Conservation (phyloP, 2,329 filamentous ascomycete species). For the Aspergillus carbonarius region DNA sequence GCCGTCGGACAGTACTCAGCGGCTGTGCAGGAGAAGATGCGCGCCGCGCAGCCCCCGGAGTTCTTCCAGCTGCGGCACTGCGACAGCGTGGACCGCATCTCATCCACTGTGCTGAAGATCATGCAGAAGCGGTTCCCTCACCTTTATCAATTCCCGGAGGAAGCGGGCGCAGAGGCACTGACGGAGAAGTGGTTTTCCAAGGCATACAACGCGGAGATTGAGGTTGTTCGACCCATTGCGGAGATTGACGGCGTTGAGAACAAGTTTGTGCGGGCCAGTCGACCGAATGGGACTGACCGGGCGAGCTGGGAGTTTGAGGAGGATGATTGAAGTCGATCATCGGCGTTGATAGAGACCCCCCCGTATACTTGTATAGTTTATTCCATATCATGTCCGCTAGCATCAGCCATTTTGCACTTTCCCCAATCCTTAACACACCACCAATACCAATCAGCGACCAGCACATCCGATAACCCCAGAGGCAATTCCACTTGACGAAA, state of each 20-base stretch:
- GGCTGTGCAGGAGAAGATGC: constrained; percentile 54
- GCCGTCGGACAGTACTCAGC: constrained; percentile 58
- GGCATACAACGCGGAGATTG: constrained; percentile 48
- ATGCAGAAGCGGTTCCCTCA: constrained; percentile 56
- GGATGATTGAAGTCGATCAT: neutral
- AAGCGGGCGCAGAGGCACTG: constrained; percentile 43
- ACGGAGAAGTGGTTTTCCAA: constrained; percentile 37
- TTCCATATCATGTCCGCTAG: neutral
- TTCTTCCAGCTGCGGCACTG: constrained; percentile 60
- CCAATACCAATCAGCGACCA: too few species aligned
- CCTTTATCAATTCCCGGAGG: constrained; percentile 46
- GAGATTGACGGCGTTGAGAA: constrained; percentile 51
- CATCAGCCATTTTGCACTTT: neutral
- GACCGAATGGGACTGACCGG: constrained; percentile 54
- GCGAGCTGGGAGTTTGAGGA: constrained; percentile 46
- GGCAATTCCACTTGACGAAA: neutral
- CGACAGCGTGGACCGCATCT: constrained; percentile 66
- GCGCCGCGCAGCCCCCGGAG: constrained; percentile 49
- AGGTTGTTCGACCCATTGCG: constrained; percentile 48
- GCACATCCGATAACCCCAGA: neutral
- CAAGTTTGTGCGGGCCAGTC: constrained; percentile 48
- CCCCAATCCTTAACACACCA: neutral
- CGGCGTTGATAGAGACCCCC: too few species aligned
- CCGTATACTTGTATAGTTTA: too few species aligned
- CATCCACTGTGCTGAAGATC: constrained; percentile 56